These are phyloP conservation scores for Lipomyces lipofer DNA, from an alignment of 805 yeast genomes.

Conservation along the genomic window DNA sequence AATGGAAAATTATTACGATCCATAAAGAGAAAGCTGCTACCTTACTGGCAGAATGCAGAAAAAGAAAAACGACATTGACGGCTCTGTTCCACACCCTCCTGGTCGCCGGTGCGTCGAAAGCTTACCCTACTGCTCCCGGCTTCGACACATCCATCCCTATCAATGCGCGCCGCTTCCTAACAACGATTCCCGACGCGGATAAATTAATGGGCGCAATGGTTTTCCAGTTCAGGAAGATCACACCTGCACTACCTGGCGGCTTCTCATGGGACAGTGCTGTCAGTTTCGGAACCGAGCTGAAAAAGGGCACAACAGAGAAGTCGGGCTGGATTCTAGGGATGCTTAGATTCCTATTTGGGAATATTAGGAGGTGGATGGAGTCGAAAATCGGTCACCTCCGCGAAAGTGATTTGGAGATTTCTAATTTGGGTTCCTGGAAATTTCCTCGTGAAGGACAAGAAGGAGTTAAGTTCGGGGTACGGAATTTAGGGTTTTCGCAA, in stretches of 20 bases:
- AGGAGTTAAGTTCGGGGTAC: neutral
- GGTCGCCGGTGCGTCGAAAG: slow-evolving; percentile 1
- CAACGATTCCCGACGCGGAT: neutral
- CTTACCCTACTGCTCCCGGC: slow-evolving; percentile 3
- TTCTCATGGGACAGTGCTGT: slow-evolving; percentile 11
- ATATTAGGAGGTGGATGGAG: slow-evolving; percentile 5
- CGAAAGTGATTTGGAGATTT: slow-evolving; percentile 7
- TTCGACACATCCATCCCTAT: slow-evolving; percentile 10
- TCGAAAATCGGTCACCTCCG: slow-evolving; percentile 6
- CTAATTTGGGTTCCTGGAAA: slow-evolving; percentile 15
- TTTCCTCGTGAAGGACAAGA: neutral
- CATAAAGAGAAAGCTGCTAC: neutral
- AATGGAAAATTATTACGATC: neutral
- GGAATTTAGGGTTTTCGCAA: slow-evolving; percentile 14
- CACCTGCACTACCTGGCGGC: neutral
- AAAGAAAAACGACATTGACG: slow-evolving; percentile 16
- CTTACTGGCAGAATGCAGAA: slow-evolving; percentile 6
- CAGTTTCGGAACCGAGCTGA: neutral
- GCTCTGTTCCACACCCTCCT: slow-evolving; percentile 3
- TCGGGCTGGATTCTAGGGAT: slow-evolving; percentile 6
- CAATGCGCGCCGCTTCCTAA: slow-evolving; percentile 20
- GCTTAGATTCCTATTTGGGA: slow-evolving; percentile 10
- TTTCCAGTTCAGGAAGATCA: neutral
- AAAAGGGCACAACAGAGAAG: neutral
- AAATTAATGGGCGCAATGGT: slow-evolving; percentile 13